Base-by-base conservation (phyloP, 768 basidiomycete species). In the Russula griseocarnosa region DNA sequence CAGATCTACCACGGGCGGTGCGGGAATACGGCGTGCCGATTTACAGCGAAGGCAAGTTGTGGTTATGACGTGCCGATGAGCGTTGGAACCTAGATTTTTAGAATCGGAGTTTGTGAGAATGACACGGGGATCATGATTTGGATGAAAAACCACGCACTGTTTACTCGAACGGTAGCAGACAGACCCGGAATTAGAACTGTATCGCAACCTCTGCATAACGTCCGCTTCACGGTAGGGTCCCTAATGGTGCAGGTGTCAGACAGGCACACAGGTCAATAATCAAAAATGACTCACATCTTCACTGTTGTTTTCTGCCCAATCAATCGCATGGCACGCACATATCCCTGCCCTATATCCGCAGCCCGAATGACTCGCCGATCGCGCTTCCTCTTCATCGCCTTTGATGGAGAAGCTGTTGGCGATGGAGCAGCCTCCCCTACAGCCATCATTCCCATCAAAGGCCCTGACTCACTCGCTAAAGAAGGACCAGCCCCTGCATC, bases 221-320 rank as follows among this genome's bases (percentile, higher is more conserved):
- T 83, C 13, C 92, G 86, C 72, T 94, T 95, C n/a, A 94, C 80
- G 0, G 82, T 76, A 0, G 92, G 92, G 71, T 94, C 92, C 69
- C 92, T 93, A 67, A 50, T 1, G 34, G 3, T 13, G 3, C 6
- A 57, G 16, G 55, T 50, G 20, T 50, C 2, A 53, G 7, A 30
- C 13, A 34, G 47, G 16, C 11, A 51, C n/a, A 24, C 50, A 4
- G 36, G 16, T 26, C 5, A 3, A 38, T 14, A 46, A 24, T 22
- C 10, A n/a, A 28, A 44, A 22, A 4, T 1, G 1, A 75, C 83
- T 49, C 44, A 93, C 92, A 93, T 85, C 71, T 85, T 86, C 24
- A 90, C 84, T 24, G 85, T 87, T 0, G 89, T 85, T 72, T 88
- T 91, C 74, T 85, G 82, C 5, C 88, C 87, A 18, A 94, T 86